Percentiles rank a stretch among this genome's conserved stretches.
These are phyloP conservation scores for Balamuthia mandrillaris DNA, from an alignment of 208 protist species.

Conservation along the genomic window DNA sequence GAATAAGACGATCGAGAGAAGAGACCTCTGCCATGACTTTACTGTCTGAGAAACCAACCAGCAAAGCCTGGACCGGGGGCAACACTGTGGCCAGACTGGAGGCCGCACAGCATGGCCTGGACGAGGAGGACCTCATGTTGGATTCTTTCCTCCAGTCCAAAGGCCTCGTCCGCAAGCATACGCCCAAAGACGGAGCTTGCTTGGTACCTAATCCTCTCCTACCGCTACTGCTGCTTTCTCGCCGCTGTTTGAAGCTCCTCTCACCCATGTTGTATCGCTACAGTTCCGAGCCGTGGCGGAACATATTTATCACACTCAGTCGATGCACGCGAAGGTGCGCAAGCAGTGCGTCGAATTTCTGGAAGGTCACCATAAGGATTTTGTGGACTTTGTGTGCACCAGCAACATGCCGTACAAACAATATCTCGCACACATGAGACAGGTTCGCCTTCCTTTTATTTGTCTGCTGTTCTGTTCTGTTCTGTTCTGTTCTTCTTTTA, in stretches of 20 bases:
- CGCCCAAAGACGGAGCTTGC: not conserved
- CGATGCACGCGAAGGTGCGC: not conserved
- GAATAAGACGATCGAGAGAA: no score
- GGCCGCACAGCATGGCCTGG: not conserved
- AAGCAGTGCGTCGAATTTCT: not conserved
- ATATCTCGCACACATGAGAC: not conserved
- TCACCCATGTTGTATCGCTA: not conserved
- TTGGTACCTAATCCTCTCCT: not conserved
- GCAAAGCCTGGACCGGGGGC: not conserved
- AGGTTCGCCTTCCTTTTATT: no score
- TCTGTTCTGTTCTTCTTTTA: no score
- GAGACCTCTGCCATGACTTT: no score
- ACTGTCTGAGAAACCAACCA: no score
- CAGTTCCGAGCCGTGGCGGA: conserved; percentile 12
- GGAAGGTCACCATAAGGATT: not conserved
- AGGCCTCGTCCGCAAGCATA: not conserved
- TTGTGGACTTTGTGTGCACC: not conserved
- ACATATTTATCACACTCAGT: not conserved
- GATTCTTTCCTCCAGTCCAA: not conserved
- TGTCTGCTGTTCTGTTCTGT: no score
- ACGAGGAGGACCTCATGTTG: not conserved
- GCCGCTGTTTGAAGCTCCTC: not conserved
- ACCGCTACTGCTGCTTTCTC: not conserved
- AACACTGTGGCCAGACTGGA: not conserved
- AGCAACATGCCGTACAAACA: not conserved